A percentile compares a stretch with the other conserved stretches of the same genome.
These are phyloP conservation scores for Coemansia sp. DNA, from an alignment of 192 early-diverging fungal genomes.

Conservation along the genomic window DNA sequence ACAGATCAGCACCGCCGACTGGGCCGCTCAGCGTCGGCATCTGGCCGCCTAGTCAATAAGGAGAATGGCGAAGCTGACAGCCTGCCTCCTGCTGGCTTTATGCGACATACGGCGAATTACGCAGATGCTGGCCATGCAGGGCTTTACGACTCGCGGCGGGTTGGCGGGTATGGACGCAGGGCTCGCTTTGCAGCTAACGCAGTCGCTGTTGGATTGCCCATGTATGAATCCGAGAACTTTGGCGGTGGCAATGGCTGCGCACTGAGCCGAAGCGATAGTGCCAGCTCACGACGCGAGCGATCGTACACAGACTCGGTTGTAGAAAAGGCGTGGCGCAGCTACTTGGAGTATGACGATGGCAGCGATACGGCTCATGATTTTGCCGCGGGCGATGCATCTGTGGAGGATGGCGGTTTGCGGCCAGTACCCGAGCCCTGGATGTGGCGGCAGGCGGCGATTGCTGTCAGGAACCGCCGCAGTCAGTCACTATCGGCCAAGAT, in stretches of 20 bases:
- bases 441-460: constrained; percentile 56
- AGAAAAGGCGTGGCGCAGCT: constrained; percentile 51
- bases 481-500: constrained; percentile 40
- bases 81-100: background rate
- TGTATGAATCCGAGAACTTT: background rate
- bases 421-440: constrained; percentile 56
- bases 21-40: constrained; percentile 5
- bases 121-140: background rate
- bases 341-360: constrained; percentile 36
- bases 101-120: background rate
- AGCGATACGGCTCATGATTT: constrained; percentile 25
- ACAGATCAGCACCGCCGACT: constrained; percentile 12
- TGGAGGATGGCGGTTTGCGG: constrained; percentile 14
- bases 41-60: background rate
- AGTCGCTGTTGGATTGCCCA: background rate
- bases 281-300: constrained; percentile 49
- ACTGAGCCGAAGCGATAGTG: constrained; percentile 29
- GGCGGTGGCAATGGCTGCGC: background rate
- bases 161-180: background rate
- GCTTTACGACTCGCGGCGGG: background rate
- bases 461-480: constrained; percentile 51
- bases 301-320: constrained; percentile 53
- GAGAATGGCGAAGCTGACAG: background rate
- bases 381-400: constrained; percentile 16
- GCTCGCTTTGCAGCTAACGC: background rate